Base-by-base conservation (phyloP, 495 filamentous ascomycete genomes). In the Penicillium argentinense region DNA sequence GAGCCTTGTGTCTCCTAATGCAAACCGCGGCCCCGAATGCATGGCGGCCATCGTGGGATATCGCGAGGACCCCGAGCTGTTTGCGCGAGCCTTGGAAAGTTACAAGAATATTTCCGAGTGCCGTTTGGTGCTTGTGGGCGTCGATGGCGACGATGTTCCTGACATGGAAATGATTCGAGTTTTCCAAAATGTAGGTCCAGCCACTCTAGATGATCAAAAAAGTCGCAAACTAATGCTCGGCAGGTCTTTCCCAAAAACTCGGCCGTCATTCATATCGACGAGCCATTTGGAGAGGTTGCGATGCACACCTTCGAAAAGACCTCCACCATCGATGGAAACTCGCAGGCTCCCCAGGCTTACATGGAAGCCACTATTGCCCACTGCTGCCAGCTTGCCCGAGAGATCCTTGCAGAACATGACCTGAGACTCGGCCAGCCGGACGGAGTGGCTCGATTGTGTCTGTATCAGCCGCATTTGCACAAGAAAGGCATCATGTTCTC, bases 401-500 rank as follows among this genome's bases (percentile, higher is more conserved):
- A 57, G 28, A 56, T 55, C 24, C 45, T 63, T 3, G 33, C 44
- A 4, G 53, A 57, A 12, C 45, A 60, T 36, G 39, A 60, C 24
- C 36, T 63, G 11, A 32, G 36, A 26, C 44, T 57, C 1, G 60
- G 40, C 17, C 36, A 47, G 28, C 17, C 40, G 9, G 55, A 43
- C 19, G 45, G 43, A 1, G 39, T 64, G 21, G 58, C 44, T 24
- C 42, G 43, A 16, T 51, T 67, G 2, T 67, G 63, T 33, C 39
- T 67, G 1, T 64, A 58, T 26, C 60, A 67, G 33, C 63, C 63
- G 11, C 63, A 67, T 47, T 39, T 57, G 33, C 57, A 62, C 52
- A 67, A 67, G 47, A 67, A 64, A 27, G 63, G 47, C 8, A 60
- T 67, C 18, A 67, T 67, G 63, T 67, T 67, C 17, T 60, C 63